Evolutionary conservation across 805 yeast species (phyloP), one percentile per base, ranked within the genome.

Genomic region (Clavispora vitiphila): DNA sequence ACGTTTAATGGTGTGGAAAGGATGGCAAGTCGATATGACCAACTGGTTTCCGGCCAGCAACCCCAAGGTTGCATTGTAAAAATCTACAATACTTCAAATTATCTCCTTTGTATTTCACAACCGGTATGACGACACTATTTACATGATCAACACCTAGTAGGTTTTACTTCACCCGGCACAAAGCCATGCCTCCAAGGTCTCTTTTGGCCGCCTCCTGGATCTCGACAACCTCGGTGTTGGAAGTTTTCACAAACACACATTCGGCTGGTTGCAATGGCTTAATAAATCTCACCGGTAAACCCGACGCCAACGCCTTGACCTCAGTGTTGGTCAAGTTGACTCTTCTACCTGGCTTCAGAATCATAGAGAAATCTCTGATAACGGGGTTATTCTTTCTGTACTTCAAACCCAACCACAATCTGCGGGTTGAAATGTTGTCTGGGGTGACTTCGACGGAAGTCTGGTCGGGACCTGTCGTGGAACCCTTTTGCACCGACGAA

Each of bases 391-490:
- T 79, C 49, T 87, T 78, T 57, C 91, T 78, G 62, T 93, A 93
- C 61, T 93, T 93, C 60, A 93, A 70, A 2, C 90, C 95, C 16
- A 93, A 62, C 99, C 99, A 93, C 38, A 93, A 73, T 52, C 95
- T 76, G 57, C 98, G 80, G 1, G 90, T 76, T 15, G 95, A 65
- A 23, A 93, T 78, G 58, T 91, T 90, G 58, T 86, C 96, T 25
- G 84, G 89, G 0, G 98, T 89, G 18, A 80, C 85, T 34, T 83
- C 89, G 4, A 79, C 80, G 1, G 90, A 83, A 2, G 68, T 69
- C 35, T 68, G 59, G 61, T 93, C 98, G 11, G 99, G 98, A 1
- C 96, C 96, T 8, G 75, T 60, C 2, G 78, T 69, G 8, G 91
- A 84, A 3, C 99, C 99, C 56, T 86, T 78, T 56, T 86, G 95